phyloP scores from a whole-genome alignment of 2,329 filamentous ascomycete genomes.

The Corynespora cassiicola region DNA sequence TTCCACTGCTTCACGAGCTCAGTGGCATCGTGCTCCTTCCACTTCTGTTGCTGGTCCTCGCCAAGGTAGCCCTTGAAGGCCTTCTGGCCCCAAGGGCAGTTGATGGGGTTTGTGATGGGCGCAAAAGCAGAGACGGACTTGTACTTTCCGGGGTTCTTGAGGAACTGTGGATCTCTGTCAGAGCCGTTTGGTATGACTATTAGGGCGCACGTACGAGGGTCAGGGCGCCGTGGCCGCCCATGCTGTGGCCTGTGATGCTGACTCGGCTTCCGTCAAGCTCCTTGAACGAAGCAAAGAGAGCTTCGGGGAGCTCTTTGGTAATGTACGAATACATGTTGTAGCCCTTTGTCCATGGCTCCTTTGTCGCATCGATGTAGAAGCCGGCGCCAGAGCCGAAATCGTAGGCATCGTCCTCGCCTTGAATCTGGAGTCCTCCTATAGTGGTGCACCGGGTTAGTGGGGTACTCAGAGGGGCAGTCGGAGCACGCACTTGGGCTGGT shows the following conservation, averaged over 20 bases:
- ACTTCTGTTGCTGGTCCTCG: constrained; percentile 71
- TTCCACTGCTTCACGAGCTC: constrained; percentile 83
- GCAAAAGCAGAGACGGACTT: constrained; percentile 89
- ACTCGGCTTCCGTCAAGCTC: constrained; percentile 74
- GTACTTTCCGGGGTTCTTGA: constrained; percentile 91
- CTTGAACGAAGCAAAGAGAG: constrained; percentile 74
- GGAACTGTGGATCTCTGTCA: constrained; percentile 60
- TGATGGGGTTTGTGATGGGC: constrained; percentile 84
- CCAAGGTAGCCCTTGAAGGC: constrained; percentile 93
- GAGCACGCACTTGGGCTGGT: constrained; percentile 78
- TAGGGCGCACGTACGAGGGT: constrained; percentile 64
- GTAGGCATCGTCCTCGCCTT: constrained; percentile 85
- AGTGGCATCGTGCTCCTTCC: constrained; percentile 90
- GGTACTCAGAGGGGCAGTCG: background rate
- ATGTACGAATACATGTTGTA: constrained; percentile 98
- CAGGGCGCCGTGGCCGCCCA: constrained; percentile 96
- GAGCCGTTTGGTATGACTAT: background rate
- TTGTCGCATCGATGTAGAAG: constrained; percentile 91
- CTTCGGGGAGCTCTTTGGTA: constrained; percentile 80
- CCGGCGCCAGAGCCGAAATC: constrained; percentile 93
- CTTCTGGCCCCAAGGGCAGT: constrained; percentile 94
- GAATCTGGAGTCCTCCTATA: constrained; percentile 74
- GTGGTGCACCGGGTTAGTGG: constrained; percentile 17
- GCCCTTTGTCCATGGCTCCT: constrained; percentile 73
- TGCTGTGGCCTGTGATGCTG: constrained; percentile 91